Conservation (phyloP, 2,329 filamentous ascomycete genomes). For the Colletotrichum tropicicola region DNA sequence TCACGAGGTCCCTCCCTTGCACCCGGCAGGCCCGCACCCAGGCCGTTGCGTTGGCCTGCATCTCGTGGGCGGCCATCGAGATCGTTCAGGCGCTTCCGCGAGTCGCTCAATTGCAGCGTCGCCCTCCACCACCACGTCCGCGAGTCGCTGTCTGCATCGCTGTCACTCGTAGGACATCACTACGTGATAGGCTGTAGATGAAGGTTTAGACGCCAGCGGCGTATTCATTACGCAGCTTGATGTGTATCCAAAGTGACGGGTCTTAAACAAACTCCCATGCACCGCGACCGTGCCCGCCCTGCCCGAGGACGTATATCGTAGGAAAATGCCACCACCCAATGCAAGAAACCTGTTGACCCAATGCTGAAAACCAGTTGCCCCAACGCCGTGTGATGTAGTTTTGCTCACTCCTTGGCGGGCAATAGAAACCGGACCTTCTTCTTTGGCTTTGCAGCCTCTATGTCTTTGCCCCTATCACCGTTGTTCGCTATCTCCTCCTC, state of each 20-base stretch:
- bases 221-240: slow-evolving; percentile 14
- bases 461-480: slow-evolving; percentile 36
- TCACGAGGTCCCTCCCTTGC: slow-evolving; percentile 4
- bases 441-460: slow-evolving; percentile 57
- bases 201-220: neutral
- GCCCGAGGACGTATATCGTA: slow-evolving; percentile 21
- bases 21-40: neutral
- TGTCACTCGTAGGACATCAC: neutral
- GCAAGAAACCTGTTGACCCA: slow-evolving; percentile 31
- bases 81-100: slow-evolving; percentile 6
- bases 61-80: slow-evolving; percentile 20
- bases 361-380: no score
- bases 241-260: slow-evolving; percentile 17
- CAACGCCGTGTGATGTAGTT: slow-evolving; percentile 20
- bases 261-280: slow-evolving; percentile 16
- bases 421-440: slow-evolving; percentile 67
- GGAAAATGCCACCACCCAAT: slow-evolving; percentile 35
- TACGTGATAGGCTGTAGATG: neutral
- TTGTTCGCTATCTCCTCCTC: no score
- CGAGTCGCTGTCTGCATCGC: neutral
- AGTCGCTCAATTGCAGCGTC: no score
- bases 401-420: slow-evolving; percentile 47
- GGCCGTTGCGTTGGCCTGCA: neutral
- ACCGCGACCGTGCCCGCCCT: slow-evolving; percentile 2
- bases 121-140: no score